Evolutionary conservation across 169 alveolate genomes (phyloP), one percentile per base, ranked within the genome.

Genomic region (Plasmodium cynomolgi): DNA sequence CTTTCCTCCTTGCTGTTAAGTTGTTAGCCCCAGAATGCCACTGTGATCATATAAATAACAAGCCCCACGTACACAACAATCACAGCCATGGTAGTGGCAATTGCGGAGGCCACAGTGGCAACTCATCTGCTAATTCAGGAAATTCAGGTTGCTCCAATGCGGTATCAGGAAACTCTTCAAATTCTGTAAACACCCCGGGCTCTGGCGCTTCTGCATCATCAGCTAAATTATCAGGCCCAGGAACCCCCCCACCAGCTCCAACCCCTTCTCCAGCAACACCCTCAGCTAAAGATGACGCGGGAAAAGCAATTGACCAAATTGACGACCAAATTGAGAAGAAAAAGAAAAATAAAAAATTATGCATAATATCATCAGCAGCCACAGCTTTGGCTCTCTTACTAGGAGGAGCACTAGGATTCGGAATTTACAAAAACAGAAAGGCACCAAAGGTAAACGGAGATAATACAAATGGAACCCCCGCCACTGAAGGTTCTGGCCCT

Each of bases 371-470:
- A 56, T 20, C 91, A 33, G 81, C 80, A 20, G 82, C 82, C 17
- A 83, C 91, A 58, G 75, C 71, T 7, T 29, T 83, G 37, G 54
- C 91, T 8, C 71, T 83, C 58, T 31, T 83, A 83, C 9, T 83
- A 62, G 91, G 91, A 58, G 58, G 91, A 33, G 56, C 80, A 56
- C 1, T 83, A 34, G 91, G 91, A 17, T 58, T 68, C 8, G 91
- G 81, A 7, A 33, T 83, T 33, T 83, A 83, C 26, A 62, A 31
- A 13, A 26, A 8, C 68, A 83, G n/a, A 31, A 83, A 83, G 44
- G 56, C 29, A 58, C 31, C 81, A 7, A 26, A 81, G 31, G n/a
- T 29, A 4, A 68, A 20, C n/a, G 77, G 0, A 68, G 77, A 68
- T 3, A 15, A 15, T 50, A 3, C 26, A 50, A 50, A 50, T 50